These are phyloP conservation scores for Wickerhamiella spandovensis DNA, from an alignment of 805 yeast species.

Conservation along the genomic window DNA sequence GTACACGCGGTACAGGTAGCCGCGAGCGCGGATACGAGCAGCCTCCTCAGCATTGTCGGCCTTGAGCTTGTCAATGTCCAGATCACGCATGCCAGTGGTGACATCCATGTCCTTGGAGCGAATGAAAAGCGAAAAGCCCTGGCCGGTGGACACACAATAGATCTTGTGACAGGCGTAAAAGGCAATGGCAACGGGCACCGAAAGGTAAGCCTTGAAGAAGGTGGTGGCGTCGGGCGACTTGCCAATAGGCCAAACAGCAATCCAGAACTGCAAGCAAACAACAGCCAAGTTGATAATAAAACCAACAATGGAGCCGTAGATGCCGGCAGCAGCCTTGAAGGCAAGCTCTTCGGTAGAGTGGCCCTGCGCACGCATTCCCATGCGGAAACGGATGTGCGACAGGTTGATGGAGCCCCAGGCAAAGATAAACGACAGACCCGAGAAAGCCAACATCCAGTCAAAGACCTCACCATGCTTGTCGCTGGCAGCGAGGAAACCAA, in stretches of 20 bases:
- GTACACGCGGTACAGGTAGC: not conserved
- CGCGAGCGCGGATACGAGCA: not conserved
- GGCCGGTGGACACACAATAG: constrained; percentile 26
- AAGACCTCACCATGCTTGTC: constrained; percentile 38
- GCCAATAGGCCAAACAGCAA: constrained; percentile 44
- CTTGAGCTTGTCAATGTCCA: constrained; percentile 9
- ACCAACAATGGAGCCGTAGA: constrained; percentile 47
- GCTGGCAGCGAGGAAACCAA: constrained; percentile 53
- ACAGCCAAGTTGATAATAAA: constrained; percentile 36
- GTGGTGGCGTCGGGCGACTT: constrained; percentile 23
- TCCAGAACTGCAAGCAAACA: constrained; percentile 54
- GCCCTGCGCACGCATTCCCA: constrained; percentile 49
- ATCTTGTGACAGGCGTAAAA: constrained; percentile 42
- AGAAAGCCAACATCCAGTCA: constrained; percentile 60
- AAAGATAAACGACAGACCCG: constrained; percentile 64
- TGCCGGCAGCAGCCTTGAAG: constrained; percentile 45
- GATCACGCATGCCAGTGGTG: constrained; percentile 48
- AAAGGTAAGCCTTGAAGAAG: constrained; percentile 45
- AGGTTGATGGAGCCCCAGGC: constrained; percentile 68
- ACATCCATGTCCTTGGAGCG: constrained; percentile 41
- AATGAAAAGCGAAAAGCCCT: constrained; percentile 25
- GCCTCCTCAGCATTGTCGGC: not conserved
- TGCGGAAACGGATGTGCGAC: constrained; percentile 56
- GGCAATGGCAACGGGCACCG: constrained; percentile 30
- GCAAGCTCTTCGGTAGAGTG: constrained; percentile 47